Base-by-base conservation (phyloP, 2,329 filamentous ascomycete genomes). In the Anthostomella pinea region DNA sequence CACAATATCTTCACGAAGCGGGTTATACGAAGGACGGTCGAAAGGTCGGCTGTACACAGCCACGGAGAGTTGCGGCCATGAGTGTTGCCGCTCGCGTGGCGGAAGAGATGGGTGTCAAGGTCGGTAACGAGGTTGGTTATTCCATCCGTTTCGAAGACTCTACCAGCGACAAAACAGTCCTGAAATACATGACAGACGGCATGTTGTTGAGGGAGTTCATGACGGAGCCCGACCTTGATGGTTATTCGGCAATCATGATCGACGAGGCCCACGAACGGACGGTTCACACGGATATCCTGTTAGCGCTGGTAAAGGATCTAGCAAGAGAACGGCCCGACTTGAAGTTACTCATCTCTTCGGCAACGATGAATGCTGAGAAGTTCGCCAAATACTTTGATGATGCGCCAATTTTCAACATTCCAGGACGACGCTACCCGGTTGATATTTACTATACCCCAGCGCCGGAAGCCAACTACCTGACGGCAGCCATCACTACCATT, bases 181-280 rank as follows among this genome's bases (percentile, higher is more conserved):
- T 98, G 36, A 94, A 95, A 63, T 97, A 95, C 64, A 91, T 95
- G 85, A 98, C 93, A 0, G 93, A 98, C 56, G 93, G 93, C 58
- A 95, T 97, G 85, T 69, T 97, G 24, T 70, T 97, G 19, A 77
- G 89, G 57, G 88, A 95, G 58, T 85, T 96, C 48, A 79, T 96
- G 67, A 91, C 87, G 0, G 88, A 95, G 54, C 90, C 91, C 0
- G 82, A 91, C 49, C 69, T 97, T 5, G 77, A 80, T 2, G 81
- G 80, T 11, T 97, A 97, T 53, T 86, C 87, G 5, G 87, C 83
- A 9, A 66, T 98, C 45, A 96, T 98, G 83, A 91, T 98, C 38
- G 93, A 98, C 58, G 93, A 98, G 61, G 93, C 93, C 1, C 93
- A 98, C 75, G 93, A 98, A 60, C 76, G 93, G 49, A 95, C 88